A percentile compares a stretch with the other conserved stretches of the same genome.
These are phyloP conservation scores for Tetrapisispora taiwanensis DNA, from an alignment of 805 yeast species.

Conservation along the genomic window DNA sequence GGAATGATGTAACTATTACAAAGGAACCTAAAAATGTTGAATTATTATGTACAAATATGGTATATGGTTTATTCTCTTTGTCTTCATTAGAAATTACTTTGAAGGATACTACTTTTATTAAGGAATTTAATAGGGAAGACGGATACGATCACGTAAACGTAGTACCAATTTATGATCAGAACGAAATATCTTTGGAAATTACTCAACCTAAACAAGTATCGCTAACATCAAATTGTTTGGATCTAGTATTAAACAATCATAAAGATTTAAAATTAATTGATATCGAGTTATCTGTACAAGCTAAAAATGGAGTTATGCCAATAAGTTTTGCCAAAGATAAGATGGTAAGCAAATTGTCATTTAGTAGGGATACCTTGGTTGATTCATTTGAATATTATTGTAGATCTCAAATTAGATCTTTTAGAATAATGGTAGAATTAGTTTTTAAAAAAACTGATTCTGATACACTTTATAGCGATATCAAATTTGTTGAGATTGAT, in stretches of 20 bases:
- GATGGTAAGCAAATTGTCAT: slow-evolving; percentile 1
- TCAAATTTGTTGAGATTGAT: slow-evolving; percentile 7
- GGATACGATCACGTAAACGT: background rate
- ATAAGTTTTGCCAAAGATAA: background rate
- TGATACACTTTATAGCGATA: slow-evolving; percentile 11
- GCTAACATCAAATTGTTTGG: slow-evolving; percentile 15
- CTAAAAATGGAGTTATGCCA: background rate
- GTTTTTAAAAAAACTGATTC: slow-evolving; percentile 7
- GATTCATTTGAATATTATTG: slow-evolving; percentile 13
- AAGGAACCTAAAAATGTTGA: slow-evolving; percentile 5
- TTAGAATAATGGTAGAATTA: slow-evolving; percentile 9
- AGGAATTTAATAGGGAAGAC: slow-evolving; percentile 12
- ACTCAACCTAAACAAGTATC: slow-evolving; percentile 10
- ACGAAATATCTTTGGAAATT: slow-evolving; percentile 13
- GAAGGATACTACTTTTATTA: slow-evolving; percentile 20
- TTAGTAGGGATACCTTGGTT: slow-evolving; percentile 1
- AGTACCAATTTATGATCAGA: slow-evolving; percentile 9
- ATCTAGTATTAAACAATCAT: slow-evolving; percentile 8
- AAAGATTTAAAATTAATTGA: slow-evolving; percentile 4
- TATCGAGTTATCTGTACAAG: slow-evolving; percentile 4
- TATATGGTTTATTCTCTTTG: slow-evolving; percentile 18
- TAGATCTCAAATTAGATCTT: slow-evolving; percentile 11
- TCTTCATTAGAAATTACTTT: slow-evolving; percentile 17
- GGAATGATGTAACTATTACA: slow-evolving; percentile 4
- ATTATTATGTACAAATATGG: slow-evolving; percentile 15